Base-by-base conservation (phyloP, 129 eudicot species). In the Escallonia herrerae region DNA sequence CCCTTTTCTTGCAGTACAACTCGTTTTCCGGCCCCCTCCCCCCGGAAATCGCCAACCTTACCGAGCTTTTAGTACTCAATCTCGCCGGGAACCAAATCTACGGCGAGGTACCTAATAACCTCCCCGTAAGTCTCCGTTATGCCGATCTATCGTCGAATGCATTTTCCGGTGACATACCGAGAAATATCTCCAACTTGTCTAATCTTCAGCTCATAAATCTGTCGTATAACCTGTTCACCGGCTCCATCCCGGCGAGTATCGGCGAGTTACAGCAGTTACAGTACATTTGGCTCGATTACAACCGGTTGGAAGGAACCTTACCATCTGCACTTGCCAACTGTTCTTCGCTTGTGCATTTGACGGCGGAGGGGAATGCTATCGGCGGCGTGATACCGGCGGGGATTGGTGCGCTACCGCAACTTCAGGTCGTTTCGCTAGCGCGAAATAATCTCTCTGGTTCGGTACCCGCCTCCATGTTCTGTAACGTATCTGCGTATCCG, bases 271-370 rank as follows among this genome's bases (percentile, higher is more conserved):
- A 82, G 60, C 64, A 72, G 55, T 68, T 89, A 3, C 68, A 80
- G 77, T 85, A 73, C 49, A 65, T 89, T 13, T 80, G 80, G 77
- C 79, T 89, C 9, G 96, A 83, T 54, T 51, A 70, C 68, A 89
- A 85, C 78, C 58, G 41, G 39, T 58, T 89, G 9, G 71, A 68
- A 58, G 96, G 96, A 41, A 74, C 91, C 14, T 74, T 90, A 51
- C 97, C 97, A 4, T 82, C 97, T 2, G 89, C 97, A 5, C 11
- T 90, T 3, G 84, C 83, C 0, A 90, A 87, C 64, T 90, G 97
- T 49, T 65, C 83, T 9, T 64, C 85, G 22, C 84, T 90, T 9
- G 74, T 80, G 2, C 91, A 84, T 62, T 84, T 90, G 8, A 77
- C 86, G 61, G 95, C 95, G 3, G 90, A 79, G 8, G 95, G 85